Evolutionary conservation across 805 yeast species (phyloP), one percentile per base, ranked within the genome.

Genomic region (Pichia rugopelliculosa): DNA sequence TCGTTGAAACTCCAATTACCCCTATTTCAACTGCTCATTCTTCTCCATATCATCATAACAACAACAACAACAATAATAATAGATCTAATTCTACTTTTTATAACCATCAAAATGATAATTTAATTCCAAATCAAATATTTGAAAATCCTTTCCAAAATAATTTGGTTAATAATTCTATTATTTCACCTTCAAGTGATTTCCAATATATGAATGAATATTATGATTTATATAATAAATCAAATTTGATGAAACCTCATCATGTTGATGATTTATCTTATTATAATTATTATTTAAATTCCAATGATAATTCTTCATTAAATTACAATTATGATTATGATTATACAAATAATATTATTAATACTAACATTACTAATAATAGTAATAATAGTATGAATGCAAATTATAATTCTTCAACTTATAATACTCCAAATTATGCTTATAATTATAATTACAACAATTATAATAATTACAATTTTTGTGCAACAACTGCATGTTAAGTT

Each of bases 61-160:
- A 34, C 36, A 42, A 23, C 39, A 38, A 4, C 18, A 20, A 17
- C 20, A 25, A 24, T 36, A n/a, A n/a, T 6, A 6, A 15, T 25
- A 17, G 34, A 30, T 30, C 34, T 11, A 30, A 15, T 30, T 6
- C 18, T 30, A 7, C 9, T 2, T 30, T 30, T 30, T 30, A 30
- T 30, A 30, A 30, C 26, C 23, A 20, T 38, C 33, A 26, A 27
- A 30, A 27, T 30, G 24, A 36, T 41, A 39, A 30, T 34, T 21
- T 37, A n/a, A 40, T 45, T 24, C 53, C 50, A 39, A 57, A 52
- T 24, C 59, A 51, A 50, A 52, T 49, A 25, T 59, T 53, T 46
- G 61, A 59, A 34, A 57, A 55, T 47, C 62, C 61, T 36, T 56
- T 47, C 49, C 62, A 59, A 44, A 23, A 49, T 53, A 37, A 27